A percentile compares a stretch with the other conserved stretches of the same genome.
Evolutionary conservation across 2,329 filamentous ascomycete species (phyloP).

Genomic region (Colletotrichum falcatum): DNA sequence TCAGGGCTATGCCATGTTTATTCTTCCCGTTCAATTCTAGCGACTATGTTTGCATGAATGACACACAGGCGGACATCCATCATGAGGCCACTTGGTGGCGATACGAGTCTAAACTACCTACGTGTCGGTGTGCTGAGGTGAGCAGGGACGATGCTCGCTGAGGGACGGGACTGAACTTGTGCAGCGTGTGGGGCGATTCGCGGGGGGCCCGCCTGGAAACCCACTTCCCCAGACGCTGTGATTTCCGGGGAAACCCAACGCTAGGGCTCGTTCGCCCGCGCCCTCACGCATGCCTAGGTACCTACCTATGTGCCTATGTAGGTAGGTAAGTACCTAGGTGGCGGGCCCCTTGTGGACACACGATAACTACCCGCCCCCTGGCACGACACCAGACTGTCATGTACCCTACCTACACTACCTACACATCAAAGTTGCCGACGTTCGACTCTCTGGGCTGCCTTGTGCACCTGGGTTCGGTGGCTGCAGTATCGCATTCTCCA

Average conservation of each 20-base stretch:
- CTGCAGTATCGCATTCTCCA: background rate
- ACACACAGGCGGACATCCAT: background rate
- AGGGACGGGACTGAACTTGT: background rate
- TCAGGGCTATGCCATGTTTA: constrained; percentile 22
- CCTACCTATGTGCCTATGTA: too few species aligned
- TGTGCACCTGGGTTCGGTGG: too few species aligned
- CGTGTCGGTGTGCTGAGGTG: constrained; percentile 16
- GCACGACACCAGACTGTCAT: background rate
- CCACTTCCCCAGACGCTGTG: constrained; percentile 43
- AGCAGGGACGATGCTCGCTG: constrained; percentile 16
- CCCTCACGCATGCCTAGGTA: background rate
- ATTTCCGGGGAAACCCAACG: constrained; percentile 39
- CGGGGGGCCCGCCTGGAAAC: constrained; percentile 24
- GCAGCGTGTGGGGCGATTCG: constrained; percentile 28
- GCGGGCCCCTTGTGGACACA: constrained; percentile 28
- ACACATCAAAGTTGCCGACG: background rate
- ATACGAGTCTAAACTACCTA: background rate
- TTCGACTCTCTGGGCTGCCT: background rate
- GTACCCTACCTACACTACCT: background rate
- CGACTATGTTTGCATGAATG: background rate
- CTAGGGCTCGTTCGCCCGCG: constrained; percentile 20
- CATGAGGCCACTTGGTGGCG: background rate
- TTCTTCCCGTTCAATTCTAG: background rate
- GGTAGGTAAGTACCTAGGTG: background rate
- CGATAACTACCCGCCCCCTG: constrained; percentile 37